Conservation (phyloP, 2,329 filamentous ascomycete species). For the Fusarium coffeatum region DNA sequence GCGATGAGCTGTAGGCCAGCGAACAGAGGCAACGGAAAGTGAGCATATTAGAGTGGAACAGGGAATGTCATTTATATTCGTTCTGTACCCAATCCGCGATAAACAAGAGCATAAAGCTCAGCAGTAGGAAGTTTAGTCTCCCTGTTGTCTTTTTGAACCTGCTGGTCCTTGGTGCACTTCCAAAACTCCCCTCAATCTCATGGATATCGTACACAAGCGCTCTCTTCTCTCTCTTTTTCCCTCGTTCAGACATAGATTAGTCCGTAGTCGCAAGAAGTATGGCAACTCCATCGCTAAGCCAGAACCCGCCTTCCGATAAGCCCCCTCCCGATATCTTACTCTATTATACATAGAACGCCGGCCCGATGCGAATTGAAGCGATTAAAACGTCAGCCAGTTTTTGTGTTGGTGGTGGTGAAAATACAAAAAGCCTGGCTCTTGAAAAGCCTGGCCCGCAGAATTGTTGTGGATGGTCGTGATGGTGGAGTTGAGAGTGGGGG, state of each 20-base stretch:
- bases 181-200: slow-evolving; percentile 7
- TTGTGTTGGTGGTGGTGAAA: slow-evolving; percentile 36
- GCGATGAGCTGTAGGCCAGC: slow-evolving; percentile 42
- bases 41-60: slow-evolving; percentile 20
- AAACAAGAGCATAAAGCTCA: slow-evolving; percentile 28
- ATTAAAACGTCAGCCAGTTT: slow-evolving; percentile 40
- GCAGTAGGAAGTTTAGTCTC: slow-evolving; percentile 19
- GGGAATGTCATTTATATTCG: slow-evolving; percentile 45
- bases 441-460: slow-evolving; percentile 15
- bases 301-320: slow-evolving; percentile 35
- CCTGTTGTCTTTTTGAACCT: slow-evolving; percentile 14
- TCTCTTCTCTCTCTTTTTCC: slow-evolving; percentile 20
- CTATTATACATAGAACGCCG: slow-evolving; percentile 53
- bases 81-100: slow-evolving; percentile 34
- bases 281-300: slow-evolving; percentile 42
- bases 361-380: slow-evolving; percentile 46
- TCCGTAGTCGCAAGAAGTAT: slow-evolving; percentile 35
- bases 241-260: slow-evolving; percentile 28
- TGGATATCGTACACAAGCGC: slow-evolving; percentile 34
- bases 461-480: slow-evolving; percentile 21
- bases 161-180: slow-evolving; percentile 9
- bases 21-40: not conserved
- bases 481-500: slow-evolving; percentile 46
- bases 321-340: slow-evolving; percentile 31
- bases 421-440: slow-evolving; percentile 34